Conservation (phyloP, 306 rosid genomes). For the Geum urbanum region DNA sequence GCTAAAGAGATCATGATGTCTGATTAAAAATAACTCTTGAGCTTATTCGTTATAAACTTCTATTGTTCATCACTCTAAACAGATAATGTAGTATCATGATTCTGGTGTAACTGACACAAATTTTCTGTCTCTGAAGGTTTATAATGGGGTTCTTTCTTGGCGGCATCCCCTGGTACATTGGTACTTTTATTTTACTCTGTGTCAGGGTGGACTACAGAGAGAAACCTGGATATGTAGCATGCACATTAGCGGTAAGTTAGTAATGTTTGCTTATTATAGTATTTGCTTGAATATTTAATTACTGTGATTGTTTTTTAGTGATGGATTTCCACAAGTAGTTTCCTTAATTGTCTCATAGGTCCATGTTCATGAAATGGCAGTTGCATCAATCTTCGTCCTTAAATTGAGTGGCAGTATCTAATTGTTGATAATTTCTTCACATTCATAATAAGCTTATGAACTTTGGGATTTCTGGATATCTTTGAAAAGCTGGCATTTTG, state of each 20-base stretch:
- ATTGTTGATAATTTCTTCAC: slow-evolving; percentile 2
- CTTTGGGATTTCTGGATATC: neutral
- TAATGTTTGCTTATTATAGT: neutral
- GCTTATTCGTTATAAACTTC: no score
- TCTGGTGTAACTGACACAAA: slow-evolving; percentile 5
- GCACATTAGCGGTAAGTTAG: slow-evolving; percentile 69
- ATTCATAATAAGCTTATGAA: neutral
- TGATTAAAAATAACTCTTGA: neutral
- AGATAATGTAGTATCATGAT: neutral
- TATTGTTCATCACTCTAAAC: neutral
- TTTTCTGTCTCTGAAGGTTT: slow-evolving; percentile 48
- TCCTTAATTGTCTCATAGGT: neutral
- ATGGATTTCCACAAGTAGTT: slow-evolving; percentile 4
- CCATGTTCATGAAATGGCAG: neutral
- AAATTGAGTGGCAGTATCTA: neutral
- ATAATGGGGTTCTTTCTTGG: slow-evolving; percentile 70
- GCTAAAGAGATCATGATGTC: neutral
- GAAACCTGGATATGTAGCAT: slow-evolving; percentile 81
- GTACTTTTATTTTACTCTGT: slow-evolving; percentile 57
- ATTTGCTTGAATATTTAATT: neutral
- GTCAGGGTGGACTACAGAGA: slow-evolving; percentile 66
- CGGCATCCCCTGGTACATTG: slow-evolving; percentile 75
- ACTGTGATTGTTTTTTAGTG: neutral
- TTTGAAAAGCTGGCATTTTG: neutral
- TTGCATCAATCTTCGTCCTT: neutral